These are phyloP conservation scores for Gossypium turneri DNA, from an alignment of 345 rosid genomes.

Conservation along the genomic window DNA sequence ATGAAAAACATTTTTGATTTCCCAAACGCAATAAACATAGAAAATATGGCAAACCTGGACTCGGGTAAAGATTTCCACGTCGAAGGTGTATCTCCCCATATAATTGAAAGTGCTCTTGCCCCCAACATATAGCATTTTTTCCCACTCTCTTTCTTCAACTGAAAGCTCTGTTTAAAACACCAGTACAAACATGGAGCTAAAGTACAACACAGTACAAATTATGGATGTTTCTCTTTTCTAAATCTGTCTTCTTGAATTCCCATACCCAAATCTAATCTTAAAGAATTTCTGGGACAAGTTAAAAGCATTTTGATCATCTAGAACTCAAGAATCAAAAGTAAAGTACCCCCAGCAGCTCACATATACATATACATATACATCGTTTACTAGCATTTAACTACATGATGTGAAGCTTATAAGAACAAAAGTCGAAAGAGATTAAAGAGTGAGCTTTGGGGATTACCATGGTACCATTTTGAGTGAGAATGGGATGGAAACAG, in stretches of 20 bases:
- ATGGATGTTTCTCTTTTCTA: too few relatives aligned
- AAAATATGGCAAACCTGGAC: constrained; percentile 23
- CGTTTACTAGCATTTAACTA: neutral
- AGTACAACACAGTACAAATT: neutral
- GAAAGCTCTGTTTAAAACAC: constrained; percentile 27
- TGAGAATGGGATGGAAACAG: neutral
- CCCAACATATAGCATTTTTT: constrained; percentile 36
- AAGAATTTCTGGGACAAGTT: too few relatives aligned
- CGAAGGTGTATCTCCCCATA: constrained; percentile 29
- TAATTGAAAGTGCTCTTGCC: constrained; percentile 27
- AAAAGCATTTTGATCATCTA: too few relatives aligned
- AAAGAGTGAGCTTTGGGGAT: too few relatives aligned
- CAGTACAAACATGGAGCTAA: neutral
- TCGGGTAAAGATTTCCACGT: constrained; percentile 15
- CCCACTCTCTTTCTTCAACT: constrained; percentile 29
- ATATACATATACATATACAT: too few relatives aligned
- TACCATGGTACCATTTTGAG: neutral
- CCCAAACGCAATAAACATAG: too few relatives aligned
- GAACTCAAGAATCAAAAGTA: too few relatives aligned
- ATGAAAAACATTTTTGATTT: too few relatives aligned
- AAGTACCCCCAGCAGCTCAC: too few relatives aligned
- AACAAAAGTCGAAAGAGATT: too few relatives aligned
- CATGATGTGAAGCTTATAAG: neutral
- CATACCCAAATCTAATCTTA: neutral
- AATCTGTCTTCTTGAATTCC: constrained; percentile 24